phyloP scores from a whole-genome alignment of 768 basidiomycete species.

The Galerina marginata region DNA sequence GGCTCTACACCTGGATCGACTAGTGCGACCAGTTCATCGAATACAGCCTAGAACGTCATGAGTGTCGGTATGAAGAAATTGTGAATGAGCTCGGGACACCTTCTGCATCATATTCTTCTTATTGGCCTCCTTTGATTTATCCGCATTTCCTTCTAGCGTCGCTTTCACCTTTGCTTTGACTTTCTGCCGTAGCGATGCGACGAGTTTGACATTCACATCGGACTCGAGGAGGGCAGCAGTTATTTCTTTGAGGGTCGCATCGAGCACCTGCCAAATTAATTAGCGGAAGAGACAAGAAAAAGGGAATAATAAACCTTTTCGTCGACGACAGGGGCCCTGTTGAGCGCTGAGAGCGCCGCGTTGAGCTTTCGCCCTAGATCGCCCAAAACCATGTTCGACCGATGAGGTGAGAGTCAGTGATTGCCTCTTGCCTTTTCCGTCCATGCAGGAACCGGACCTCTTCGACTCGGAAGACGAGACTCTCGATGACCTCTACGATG shows the following conservation, averaged over 20 bases:
- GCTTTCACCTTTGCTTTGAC: constrained; percentile 92
- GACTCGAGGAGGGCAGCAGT: constrained; percentile 93
- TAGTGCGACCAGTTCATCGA: constrained; percentile 92
- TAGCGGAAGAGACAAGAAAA: not conserved
- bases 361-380: constrained; percentile 95
- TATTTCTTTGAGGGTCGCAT: constrained; percentile 93
- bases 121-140: constrained; percentile 79
- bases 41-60: constrained; percentile 71
- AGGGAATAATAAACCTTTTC: constrained; percentile 69
- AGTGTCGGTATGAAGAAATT: constrained; percentile 6
- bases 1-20: constrained; percentile 97
- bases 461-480: constrained; percentile 57
- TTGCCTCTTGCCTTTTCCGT: constrained; percentile 7
- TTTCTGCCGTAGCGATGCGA: constrained; percentile 83
- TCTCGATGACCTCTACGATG: constrained; percentile 49
- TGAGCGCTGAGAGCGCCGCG: constrained; percentile 89
- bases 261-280: constrained; percentile 71
- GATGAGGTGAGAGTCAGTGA: constrained; percentile 22
- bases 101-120: constrained; percentile 92
- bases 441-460: constrained; percentile 14
- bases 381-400: constrained; percentile 83
- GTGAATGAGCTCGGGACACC: constrained; percentile 43
- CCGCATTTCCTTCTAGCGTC: constrained; percentile 63
- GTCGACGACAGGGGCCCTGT: constrained; percentile 85
- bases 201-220: constrained; percentile 98